These are phyloP conservation scores for Carex myosuroides DNA, from an alignment of 176 grass and related monocot genomes.

Conservation along the genomic window DNA sequence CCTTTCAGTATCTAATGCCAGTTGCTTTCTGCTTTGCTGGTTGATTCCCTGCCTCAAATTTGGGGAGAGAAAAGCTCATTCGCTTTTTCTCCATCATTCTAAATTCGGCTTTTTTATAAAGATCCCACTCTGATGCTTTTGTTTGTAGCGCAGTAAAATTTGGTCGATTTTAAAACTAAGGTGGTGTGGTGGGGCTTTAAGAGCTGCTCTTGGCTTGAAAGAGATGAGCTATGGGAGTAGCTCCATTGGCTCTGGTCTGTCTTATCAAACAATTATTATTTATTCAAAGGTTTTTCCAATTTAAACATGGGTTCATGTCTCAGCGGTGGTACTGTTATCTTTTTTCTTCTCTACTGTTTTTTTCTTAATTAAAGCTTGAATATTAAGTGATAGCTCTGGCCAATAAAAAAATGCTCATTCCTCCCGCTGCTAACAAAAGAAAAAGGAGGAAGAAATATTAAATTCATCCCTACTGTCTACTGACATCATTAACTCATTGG, in stretches of 20 bases:
- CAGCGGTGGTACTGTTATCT: constrained; percentile 1
- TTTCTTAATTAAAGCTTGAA: neutral
- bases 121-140: constrained; percentile 13
- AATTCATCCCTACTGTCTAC: neutral
- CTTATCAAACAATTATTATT: constrained; percentile 6
- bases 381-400: neutral
- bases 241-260: constrained; percentile 36
- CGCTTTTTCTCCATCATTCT: neutral
- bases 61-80: neutral
- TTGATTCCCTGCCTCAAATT: constrained; percentile 20
- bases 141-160: constrained; percentile 20
- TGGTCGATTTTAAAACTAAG: neutral
- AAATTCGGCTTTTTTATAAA: neutral
- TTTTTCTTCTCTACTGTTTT: neutral
- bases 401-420: neutral
- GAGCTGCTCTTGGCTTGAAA: neutral
- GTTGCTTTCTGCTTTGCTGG: constrained; percentile 13
- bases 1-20: neutral
- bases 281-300: neutral
- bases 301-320: constrained; percentile 14
- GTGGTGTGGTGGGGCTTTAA: constrained; percentile 16
- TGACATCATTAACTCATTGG: neutral
- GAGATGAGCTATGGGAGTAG: constrained; percentile 46
- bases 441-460: neutral
- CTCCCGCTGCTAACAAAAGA: neutral